Base-by-base conservation (phyloP, 192 early-diverging fungal species). In the Irineochytrium annulatum region DNA sequence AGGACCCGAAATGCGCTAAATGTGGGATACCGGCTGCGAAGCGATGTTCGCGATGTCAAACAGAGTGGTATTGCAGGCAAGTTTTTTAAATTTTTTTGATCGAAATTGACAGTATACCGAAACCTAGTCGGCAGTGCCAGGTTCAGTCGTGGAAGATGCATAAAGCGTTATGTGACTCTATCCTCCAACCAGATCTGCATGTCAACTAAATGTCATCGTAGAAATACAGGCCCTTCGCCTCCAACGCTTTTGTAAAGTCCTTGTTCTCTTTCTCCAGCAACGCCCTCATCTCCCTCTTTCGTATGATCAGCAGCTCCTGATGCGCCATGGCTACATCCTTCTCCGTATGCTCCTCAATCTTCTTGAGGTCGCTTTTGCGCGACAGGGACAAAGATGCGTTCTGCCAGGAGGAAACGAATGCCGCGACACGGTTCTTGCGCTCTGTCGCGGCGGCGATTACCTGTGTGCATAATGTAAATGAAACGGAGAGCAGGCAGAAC, bases 41-140 rank as follows among this genome's bases (percentile, higher is more conserved):
- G 27, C 29, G 77, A 27, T 82, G 80, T 51, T 79, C 77, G 5
- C 33, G 68, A 33, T 82, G 80, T 53, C 74, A 75, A 43, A 61
- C 20, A 27, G 80, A 82, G 31, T 82, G 80, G 80, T 82, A 82
- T 59, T 82, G 80, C 58, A 45, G 67, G 61, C 52, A 63, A 14
- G 62, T n/a, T n/a, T n/a, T n/a, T n/a, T n/a, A n/a, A n/a, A n/a
- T n/a, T n/a, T n/a, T n/a, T n/a, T n/a, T n/a, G n/a, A n/a, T n/a
- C n/a, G n/a, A n/a, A n/a, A n/a, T n/a, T n/a, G n/a, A n/a, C n/a
- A n/a, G n/a, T n/a, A n/a, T n/a, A n/a, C n/a, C n/a, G n/a, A n/a
- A n/a, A n/a, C n/a, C n/a, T 45, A 70, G 70, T 43, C 55, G 75
- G 19, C 28, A 55, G 24, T 73, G 75, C 46, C 71, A 73, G 52